Percentiles rank a stretch among this genome's conserved stretches.
These are phyloP conservation scores for Licmophora abbreviata DNA, from an alignment of 108 stramenopile species.

Conservation along the genomic window DNA sequence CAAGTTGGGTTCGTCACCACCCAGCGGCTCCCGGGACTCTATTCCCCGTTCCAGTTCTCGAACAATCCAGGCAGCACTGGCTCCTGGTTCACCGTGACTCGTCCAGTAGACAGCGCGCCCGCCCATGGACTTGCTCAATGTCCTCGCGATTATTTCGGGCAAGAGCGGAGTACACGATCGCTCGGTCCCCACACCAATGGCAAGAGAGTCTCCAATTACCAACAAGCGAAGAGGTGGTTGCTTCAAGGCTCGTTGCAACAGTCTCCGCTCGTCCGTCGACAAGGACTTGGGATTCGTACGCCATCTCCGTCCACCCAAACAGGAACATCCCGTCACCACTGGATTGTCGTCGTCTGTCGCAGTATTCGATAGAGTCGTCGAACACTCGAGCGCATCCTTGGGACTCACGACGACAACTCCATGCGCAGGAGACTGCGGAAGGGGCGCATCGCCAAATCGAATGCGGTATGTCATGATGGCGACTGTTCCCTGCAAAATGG, in stretches of 20 bases:
- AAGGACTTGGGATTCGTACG: background rate
- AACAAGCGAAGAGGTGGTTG: constrained; percentile 38
- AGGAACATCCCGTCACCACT: background rate
- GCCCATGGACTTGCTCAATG: constrained; percentile 28
- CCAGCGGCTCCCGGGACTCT: background rate
- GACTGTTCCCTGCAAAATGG: constrained; percentile 21
- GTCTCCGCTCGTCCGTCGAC: background rate
- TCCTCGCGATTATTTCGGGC: constrained; percentile 51
- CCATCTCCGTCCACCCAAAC: background rate
- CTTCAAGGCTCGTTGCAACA: background rate
- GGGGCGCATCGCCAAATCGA: constrained; percentile 27
- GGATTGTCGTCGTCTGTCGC: background rate
- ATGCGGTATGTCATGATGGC: constrained; percentile 26
- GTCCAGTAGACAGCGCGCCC: constrained; percentile 56
- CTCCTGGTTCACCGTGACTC: constrained; percentile 40
- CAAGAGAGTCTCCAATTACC: constrained; percentile 62
- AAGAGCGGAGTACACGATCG: constrained; percentile 39
- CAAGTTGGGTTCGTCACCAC: background rate
- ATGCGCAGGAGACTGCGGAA: constrained; percentile 24
- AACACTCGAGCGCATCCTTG: constrained; percentile 4
- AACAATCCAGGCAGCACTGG: constrained; percentile 15
- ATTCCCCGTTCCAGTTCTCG: constrained; percentile 17
- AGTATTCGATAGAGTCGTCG: background rate
- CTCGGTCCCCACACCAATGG: constrained; percentile 49
- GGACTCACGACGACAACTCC: constrained; percentile 31